phyloP scores from a whole-genome alignment of 2,329 filamentous ascomycete species.

The Alternaria tenuissima region DNA sequence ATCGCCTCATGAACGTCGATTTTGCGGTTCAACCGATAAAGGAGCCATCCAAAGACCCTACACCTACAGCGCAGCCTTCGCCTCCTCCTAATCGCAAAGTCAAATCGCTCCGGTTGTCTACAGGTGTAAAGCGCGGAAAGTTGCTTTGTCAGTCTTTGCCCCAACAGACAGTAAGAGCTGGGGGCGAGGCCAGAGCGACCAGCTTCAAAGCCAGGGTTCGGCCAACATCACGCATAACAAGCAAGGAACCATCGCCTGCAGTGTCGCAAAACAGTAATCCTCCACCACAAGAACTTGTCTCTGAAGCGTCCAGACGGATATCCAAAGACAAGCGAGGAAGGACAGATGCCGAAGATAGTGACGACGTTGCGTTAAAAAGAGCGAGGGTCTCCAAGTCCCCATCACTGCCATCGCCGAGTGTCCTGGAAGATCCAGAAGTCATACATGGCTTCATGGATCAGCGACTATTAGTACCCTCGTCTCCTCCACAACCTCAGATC shows the following conservation, averaged over 20 bases:
- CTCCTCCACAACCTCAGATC: conserved; percentile 12
- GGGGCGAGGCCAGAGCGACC: conserved; percentile 8
- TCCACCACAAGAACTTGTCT: neutral
- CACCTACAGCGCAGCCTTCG: conserved; percentile 10
- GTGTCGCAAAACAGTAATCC: neutral
- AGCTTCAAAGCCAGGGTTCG: conserved; percentile 3
- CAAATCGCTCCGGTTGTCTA: conserved; percentile 51
- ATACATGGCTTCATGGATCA: conserved; percentile 43
- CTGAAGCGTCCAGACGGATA: neutral
- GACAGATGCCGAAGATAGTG: neutral
- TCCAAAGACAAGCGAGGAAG: conserved; percentile 18
- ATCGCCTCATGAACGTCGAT: conserved; percentile 48
- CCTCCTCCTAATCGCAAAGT: conserved; percentile 34
- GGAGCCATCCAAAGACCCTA: conserved; percentile 13
- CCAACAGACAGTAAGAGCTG: conserved; percentile 13
- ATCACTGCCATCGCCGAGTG: conserved; percentile 15
- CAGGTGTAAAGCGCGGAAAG: conserved; percentile 52
- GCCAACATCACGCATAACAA: neutral
- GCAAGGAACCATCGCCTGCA: conserved; percentile 16
- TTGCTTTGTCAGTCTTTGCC: conserved; percentile 54
- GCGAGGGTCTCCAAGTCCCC: conserved; percentile 9
- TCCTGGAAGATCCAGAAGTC: conserved; percentile 38
- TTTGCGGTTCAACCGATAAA: conserved; percentile 29
- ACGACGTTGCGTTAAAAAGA: conserved; percentile 5
- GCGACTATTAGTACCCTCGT: conserved; percentile 29